Percentiles rank a stretch among this genome's conserved stretches.
These are phyloP conservation scores for Geotrichum carabidarum DNA, from an alignment of 1,139 yeast species.

Conservation along the genomic window DNA sequence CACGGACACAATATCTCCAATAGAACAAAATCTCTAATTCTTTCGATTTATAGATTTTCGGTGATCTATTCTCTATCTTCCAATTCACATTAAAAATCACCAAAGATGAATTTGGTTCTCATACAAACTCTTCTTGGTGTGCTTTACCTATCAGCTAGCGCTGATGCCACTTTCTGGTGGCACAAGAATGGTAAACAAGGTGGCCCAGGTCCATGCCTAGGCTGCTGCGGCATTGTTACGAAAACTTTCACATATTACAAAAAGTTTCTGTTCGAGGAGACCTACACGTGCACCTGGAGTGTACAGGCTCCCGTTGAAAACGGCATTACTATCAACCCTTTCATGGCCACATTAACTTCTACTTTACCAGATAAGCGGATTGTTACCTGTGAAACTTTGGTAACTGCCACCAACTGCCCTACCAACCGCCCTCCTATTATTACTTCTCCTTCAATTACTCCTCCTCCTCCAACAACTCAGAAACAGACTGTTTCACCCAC, in stretches of 20 bases:
- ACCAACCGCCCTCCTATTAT: neutral
- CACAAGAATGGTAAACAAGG: conserved; percentile 25
- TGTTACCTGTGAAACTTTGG: conserved; percentile 13
- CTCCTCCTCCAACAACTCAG: neutral
- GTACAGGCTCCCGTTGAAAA: conserved; percentile 28
- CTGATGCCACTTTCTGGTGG: conserved; percentile 27
- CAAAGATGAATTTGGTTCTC: conserved; percentile 11
- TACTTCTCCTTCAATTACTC: neutral
- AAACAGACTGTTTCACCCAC: neutral
- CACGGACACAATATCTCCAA: too few relatives aligned
- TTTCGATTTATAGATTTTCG: too few relatives aligned
- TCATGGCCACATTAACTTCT: conserved; percentile 30
- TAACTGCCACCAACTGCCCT: conserved; percentile 14
- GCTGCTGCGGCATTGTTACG: conserved; percentile 30
- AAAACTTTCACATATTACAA: conserved; percentile 25
- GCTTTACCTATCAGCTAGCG: conserved; percentile 17
- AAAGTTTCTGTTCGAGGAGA: conserved; percentile 21
- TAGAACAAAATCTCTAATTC: too few relatives aligned
- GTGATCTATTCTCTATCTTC: too few relatives aligned
- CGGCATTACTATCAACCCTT: conserved; percentile 27
- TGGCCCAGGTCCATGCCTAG: conserved; percentile 25
- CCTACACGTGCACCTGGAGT: conserved; percentile 28
- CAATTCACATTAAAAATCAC: neutral
- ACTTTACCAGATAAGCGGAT: conserved; percentile 25
- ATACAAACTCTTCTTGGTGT: conserved; percentile 15